phyloP scores from a whole-genome alignment of 257 asterid species.

The Parsonsia alboflavescens region DNA sequence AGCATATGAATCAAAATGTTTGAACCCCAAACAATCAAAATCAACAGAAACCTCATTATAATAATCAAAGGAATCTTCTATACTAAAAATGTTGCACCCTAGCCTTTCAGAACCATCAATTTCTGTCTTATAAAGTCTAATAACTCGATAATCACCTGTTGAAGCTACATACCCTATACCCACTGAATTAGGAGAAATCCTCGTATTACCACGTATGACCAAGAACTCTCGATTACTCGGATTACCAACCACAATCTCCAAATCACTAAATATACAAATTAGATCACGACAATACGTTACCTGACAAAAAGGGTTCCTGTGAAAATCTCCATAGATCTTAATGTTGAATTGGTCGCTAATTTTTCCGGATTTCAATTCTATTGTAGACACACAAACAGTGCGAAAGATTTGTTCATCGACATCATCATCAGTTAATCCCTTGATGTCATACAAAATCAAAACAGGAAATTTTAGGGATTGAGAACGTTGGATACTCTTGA shows the following conservation, averaged over 20 bases:
- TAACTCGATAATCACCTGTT: background rate
- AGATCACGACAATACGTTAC: background rate
- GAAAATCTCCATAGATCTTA: background rate
- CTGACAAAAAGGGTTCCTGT: background rate
- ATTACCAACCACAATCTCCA: background rate
- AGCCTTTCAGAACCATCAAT: background rate
- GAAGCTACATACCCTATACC: background rate
- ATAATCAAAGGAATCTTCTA: background rate
- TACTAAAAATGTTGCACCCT: background rate
- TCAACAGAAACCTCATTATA: background rate
- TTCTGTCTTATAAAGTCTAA: background rate
- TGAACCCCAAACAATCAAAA: background rate
- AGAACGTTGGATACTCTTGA: background rate
- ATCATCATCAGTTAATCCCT: background rate
- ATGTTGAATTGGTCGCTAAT: background rate
- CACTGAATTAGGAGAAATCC: background rate
- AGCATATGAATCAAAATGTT: background rate
- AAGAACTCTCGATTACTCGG: background rate
- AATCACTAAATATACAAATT: background rate
- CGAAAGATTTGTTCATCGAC: background rate
- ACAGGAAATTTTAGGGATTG: background rate
- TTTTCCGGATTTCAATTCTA: background rate
- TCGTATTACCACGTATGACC: too few species aligned
- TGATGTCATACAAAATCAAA: background rate
- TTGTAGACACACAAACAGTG: background rate